Evolutionary conservation across 352 stramenopile genomes (phyloP).

Genomic region (Phytophthora lateralis): DNA sequence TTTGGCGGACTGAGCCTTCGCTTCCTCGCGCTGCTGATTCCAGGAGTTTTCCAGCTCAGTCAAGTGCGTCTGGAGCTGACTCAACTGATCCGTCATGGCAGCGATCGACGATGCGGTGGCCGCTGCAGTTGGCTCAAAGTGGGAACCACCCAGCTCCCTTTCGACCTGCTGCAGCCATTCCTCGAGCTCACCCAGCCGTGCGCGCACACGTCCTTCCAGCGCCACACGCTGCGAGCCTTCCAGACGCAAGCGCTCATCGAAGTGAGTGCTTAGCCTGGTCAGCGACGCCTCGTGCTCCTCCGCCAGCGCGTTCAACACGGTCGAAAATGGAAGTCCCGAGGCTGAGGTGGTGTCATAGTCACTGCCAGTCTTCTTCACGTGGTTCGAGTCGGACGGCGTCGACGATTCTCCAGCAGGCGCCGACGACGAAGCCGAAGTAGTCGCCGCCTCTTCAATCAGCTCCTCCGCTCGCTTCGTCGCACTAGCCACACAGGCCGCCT

Average conservation of each 20-base stretch:
- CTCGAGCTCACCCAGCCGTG: constrained; percentile 63
- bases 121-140: constrained; percentile 29
- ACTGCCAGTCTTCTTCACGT: constrained; percentile 13
- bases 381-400: constrained; percentile 12
- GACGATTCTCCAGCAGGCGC: constrained; percentile 23
- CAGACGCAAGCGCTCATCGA: constrained; percentile 64
- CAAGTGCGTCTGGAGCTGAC: constrained; percentile 25
- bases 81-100: constrained; percentile 27
- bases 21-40: constrained; percentile 20
- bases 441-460: constrained; percentile 16
- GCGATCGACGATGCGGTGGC: constrained; percentile 23
- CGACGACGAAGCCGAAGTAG: constrained; percentile 10
- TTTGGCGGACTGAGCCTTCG: constrained; percentile 14
- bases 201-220: constrained; percentile 61
- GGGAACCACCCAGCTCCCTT: constrained; percentile 59
- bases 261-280: constrained; percentile 64
- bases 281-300: constrained; percentile 76
- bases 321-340: constrained; percentile 47
- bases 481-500: constrained; percentile 23
- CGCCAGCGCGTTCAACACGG: constrained; percentile 57
- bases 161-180: constrained; percentile 86
- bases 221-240: constrained; percentile 72
- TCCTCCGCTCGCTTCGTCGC: constrained; percentile 18
- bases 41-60: constrained; percentile 20
- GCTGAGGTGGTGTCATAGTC: constrained; percentile 16